A percentile compares a stretch with the other conserved stretches of the same genome.
Evolutionary conservation across 805 yeast species (phyloP).

Genomic region (Soucietia sequanensis): DNA sequence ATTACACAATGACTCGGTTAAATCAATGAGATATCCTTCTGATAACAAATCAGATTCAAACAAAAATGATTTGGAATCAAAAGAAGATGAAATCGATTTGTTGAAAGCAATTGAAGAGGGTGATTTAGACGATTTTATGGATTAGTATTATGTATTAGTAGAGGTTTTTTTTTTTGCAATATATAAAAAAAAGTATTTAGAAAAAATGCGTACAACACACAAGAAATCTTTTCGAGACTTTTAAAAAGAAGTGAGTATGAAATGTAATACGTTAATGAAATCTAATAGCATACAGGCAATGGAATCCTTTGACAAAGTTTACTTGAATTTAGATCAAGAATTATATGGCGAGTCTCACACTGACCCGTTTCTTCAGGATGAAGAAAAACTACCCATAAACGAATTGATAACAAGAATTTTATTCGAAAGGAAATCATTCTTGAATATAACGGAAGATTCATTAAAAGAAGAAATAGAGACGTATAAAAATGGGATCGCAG

Average conservation of each 20-base stretch:
- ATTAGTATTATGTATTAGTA: too few species aligned
- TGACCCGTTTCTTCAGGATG: slow-evolving; percentile 1
- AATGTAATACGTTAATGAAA: too few species aligned
- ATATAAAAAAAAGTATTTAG: too few species aligned
- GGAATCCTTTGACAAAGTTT: slow-evolving; percentile 9
- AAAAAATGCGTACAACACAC: too few species aligned
- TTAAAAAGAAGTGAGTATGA: too few species aligned
- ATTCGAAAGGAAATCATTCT: slow-evolving; percentile 58
- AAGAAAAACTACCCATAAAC: slow-evolving; percentile 43
- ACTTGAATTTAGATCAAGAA: slow-evolving; percentile 25
- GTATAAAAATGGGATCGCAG: slow-evolving; percentile 3
- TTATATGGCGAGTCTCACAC: slow-evolving; percentile 14
- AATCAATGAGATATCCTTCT: slow-evolving; percentile 89
- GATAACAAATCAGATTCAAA: slow-evolving; percentile 30
- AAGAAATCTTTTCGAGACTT: too few species aligned
- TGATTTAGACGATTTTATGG: slow-evolving; percentile 51
- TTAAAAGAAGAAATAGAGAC: slow-evolving; percentile 45
- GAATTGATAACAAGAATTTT: slow-evolving; percentile 61
- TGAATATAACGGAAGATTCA: slow-evolving; percentile 55
- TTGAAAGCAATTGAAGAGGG: slow-evolving; percentile 54
- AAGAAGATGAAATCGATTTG: slow-evolving; percentile 42
- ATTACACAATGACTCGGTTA: slow-evolving; percentile 87
- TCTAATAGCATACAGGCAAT: too few species aligned
- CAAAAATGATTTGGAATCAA: slow-evolving; percentile 27
- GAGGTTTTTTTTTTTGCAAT: too few species aligned